These are phyloP conservation scores for Termitomyces bulborhizus DNA, from an alignment of 768 basidiomycete genomes.

Conservation along the genomic window DNA sequence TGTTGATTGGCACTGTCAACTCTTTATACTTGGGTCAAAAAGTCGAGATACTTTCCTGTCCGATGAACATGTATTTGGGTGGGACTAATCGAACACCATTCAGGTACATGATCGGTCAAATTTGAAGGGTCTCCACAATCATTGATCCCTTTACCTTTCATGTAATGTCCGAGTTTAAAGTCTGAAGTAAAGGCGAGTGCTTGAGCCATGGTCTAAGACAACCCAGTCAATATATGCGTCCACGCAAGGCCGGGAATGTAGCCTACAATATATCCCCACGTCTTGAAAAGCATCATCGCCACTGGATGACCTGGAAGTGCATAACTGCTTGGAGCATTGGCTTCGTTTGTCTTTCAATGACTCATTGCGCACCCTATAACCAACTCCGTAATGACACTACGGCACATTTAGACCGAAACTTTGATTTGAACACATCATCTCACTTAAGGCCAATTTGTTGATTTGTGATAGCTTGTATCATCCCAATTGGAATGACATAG, in stretches of 20 bases:
- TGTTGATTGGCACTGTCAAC: neutral
- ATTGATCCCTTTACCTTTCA: slow-evolving; percentile 31
- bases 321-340: slow-evolving; percentile 34
- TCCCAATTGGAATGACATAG: slow-evolving; percentile 65
- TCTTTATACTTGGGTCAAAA: neutral
- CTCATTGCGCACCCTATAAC: slow-evolving; percentile 55
- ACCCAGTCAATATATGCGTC: neutral
- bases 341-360: neutral
- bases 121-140: neutral
- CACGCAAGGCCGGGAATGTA: slow-evolving; percentile 3
- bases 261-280: slow-evolving; percentile 43
- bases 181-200: slow-evolving; percentile 64
- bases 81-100: slow-evolving; percentile 34
- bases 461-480: slow-evolving; percentile 72
- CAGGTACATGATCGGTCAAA: slow-evolving; percentile 15
- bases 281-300: slow-evolving; percentile 86
- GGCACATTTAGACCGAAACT: slow-evolving; percentile 21
- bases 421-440: neutral
- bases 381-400: slow-evolving; percentile 76
- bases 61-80: slow-evolving; percentile 46
- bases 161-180: slow-evolving; percentile 76
- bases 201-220: slow-evolving; percentile 42
- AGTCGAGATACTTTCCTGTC: neutral
- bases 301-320: slow-evolving; percentile 70
- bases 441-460: slow-evolving; percentile 63